Percentiles rank a stretch among this genome's conserved stretches.
Conservation (phyloP, 2,329 filamentous ascomycete genomes). For the Phialophora macrospora region DNA sequence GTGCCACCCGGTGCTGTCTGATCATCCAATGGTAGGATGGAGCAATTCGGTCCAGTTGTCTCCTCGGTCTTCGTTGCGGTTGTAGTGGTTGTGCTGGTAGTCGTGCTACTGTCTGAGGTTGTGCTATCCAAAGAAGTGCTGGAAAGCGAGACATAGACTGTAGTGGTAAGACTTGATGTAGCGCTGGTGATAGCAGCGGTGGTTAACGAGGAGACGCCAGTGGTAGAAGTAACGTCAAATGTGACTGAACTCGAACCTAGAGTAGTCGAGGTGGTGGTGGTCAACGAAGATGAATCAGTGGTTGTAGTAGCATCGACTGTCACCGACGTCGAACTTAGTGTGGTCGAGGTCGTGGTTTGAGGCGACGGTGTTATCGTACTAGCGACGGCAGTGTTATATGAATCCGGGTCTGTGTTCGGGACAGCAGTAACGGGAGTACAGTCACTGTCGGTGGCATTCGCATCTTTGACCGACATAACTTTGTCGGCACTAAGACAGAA, state of each 20-base stretch:
- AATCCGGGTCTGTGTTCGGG: conserved; percentile 14
- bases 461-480: conserved; percentile 16
- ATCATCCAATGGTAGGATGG: conserved; percentile 17
- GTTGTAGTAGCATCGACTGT: conserved; percentile 7
- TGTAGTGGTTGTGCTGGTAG: conserved; percentile 7
- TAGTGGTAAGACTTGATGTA: conserved; percentile 1
- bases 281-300: background rate
- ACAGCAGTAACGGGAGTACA: conserved; percentile 16
- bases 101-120: background rate
- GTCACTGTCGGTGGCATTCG: conserved; percentile 11
- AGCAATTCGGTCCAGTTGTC: conserved; percentile 20
- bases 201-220: background rate
- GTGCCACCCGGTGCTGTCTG: conserved; percentile 17
- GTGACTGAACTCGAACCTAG: background rate
- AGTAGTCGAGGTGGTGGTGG: background rate
- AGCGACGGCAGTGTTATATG: conserved; percentile 16
- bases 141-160: conserved; percentile 10
- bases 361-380: conserved; percentile 13
- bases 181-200: background rate
- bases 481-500: conserved; percentile 17
- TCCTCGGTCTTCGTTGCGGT: conserved; percentile 13
- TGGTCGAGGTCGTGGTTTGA: conserved; percentile 11
- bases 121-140: conserved; percentile 7
- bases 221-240: background rate
- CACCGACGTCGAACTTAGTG: conserved; percentile 2